Evolutionary conservation across 2,329 filamentous ascomycete genomes (phyloP), one percentile per base, ranked within the genome.

Genomic region (Neonectria neomacrospora): DNA sequence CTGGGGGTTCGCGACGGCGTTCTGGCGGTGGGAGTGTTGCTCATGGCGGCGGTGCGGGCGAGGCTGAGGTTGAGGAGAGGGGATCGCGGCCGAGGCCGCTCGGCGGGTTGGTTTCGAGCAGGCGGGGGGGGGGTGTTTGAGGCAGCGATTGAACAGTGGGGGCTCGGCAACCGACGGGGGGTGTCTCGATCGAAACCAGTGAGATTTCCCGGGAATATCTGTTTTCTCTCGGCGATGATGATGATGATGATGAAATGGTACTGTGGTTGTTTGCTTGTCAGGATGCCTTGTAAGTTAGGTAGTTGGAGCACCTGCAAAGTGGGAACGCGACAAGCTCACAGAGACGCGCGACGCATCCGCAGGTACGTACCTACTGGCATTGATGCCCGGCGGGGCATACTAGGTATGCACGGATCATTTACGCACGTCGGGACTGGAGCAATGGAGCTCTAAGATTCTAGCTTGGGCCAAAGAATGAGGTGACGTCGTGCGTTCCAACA

Each of bases 1-100:
- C 54, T 70, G 9, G 75, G 77, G 39, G 76, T 77, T 54, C 66
- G 60, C 10, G 71, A 68, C 3, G 73, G 73, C 5, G 70, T 71
- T 52, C 59, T 66, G 47, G 59, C 63, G n/a, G 22, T 34, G 37
- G 63, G 58, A 30, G 63, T 63, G 54, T 42, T 63, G 28, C 51
- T 48, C 58, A 63, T 65, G 30, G 50, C 9, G 66, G 50, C 16
- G 61, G 53, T 16, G 60, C 64, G 55, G 69, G 58, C 3, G 60
- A 66, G 22, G 69, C 55, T 5, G 62, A 66, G 22, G 54, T 57
- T 18, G 59, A 63, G 60, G 61, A 65, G 45, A 50, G 39, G 37
- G 16, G 22, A 45, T 54, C n/a, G 57, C 57, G 50, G 50, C 57
- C 23, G 9, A 14, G 16, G 30, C 57, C 57, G 50, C 39, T 59